Base-by-base conservation (phyloP, 192 early-diverging fungal species). In the Obelidium mucronatum region DNA sequence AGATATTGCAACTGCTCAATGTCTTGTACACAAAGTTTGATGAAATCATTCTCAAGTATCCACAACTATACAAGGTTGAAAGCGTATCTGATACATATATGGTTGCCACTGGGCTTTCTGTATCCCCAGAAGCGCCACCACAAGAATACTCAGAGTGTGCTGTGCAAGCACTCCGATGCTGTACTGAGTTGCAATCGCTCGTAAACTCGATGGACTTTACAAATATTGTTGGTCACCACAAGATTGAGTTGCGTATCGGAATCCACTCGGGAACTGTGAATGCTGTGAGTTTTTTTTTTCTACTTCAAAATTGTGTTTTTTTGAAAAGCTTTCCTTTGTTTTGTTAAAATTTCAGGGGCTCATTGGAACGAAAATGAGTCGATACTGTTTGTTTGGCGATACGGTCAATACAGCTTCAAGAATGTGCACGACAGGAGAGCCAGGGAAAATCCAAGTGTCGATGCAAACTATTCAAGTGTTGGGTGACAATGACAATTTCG, bases 381-480 rank as follows among this genome's bases (percentile, higher is more conserved):
- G 78, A 26, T 83, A 83, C 66, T 80, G 81, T 65, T 33, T 83
- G 40, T 83, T 83, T 71, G 79, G 82, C 33, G 78, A 83, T 60
- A 80, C 80, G 22, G 77, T 80, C 33, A 80, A 76, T 42, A 82
- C 73, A 19, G 80, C 80, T 28, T 73, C 59, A 34, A 22, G 74
- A 44, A 80, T 83, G 77, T 83, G 82, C 58, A 67, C 77, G 24
- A 79, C 75, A 30, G 59, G 77, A n/a, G 2, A 51, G 24, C 34
- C 81, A 3, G 52, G 40, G 19, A 74, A 62, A 33, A 76, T 83
- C 22, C 82, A 83, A 55, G 56, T 83, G 15, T 73, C 73, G 8
- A 52, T 26, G n/a, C 35, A 60, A 26, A 83, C 81, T 13, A 37
- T 44, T 58, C 31, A 65, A 19, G 55, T 67, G 3, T 62, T 83